Base-by-base conservation (phyloP, 2,329 filamentous ascomycete genomes). In the Seiridium unicorne region DNA sequence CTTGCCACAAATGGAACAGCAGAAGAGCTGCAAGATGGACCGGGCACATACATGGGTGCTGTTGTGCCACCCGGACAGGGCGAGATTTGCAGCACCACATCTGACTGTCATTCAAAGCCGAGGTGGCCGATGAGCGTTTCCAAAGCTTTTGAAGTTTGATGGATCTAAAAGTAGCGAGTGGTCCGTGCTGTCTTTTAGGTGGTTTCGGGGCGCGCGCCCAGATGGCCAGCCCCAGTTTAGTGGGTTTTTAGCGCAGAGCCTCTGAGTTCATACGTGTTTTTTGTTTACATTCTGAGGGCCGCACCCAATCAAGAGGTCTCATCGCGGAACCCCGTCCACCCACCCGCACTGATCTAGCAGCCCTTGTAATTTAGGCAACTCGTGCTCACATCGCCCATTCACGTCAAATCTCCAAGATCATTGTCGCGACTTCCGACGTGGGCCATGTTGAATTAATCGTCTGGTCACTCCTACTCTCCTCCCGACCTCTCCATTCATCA, bases 281-380 rank as follows among this genome's bases (percentile, higher is more conserved):
- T 58, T 58, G 55, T 58, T 58, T 58, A 58, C 55, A 58, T 58
- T 36, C 35, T 31, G 18, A 13, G 55, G 5, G 13, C 9, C 35
- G 8, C 13, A 18, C 34, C 55, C 55, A 58, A 58, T 58, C 44
- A 58, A 13, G 26, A 40, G 34, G 13, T 34, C 13, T 5, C 44
- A 58, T 18, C 35, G 44, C 35, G 1, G 8, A 49, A n/a, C 46
- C 34, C 31, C 40, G 44, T 6, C 51, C 51, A 26, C 40, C 51
- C 36, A 26, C 51, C 36, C 51, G 44, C 51, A 44, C 51, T 38
- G 35, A 26, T n/a, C n/a, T 31, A 46, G 34, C 55, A 44, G 35
- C 44, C 55, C 55, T 38, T 7, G 42, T 36, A 46, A 48, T 35
- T 44, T 7, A 18, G 26, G 31, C 32, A 58, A 40, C 46, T 57